phyloP scores from a whole-genome alignment of 306 rosid species.

The Castanea sativa region DNA sequence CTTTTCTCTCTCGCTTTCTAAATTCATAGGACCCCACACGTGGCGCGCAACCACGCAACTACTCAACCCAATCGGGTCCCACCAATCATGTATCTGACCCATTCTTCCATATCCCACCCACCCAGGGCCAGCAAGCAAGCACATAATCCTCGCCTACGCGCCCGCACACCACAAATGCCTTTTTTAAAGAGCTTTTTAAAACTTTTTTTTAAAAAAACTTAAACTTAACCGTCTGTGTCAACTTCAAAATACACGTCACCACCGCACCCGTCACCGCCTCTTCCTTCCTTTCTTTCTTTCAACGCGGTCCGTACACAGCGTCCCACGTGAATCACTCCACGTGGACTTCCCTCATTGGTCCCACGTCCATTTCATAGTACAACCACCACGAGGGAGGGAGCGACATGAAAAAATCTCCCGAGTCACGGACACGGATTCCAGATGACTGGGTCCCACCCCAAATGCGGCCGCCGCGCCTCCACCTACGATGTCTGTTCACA shows the following conservation, averaged over 20 bases:
- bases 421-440: conserved; percentile 5
- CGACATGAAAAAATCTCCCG: background rate
- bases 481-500: background rate
- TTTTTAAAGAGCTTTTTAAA: too few species aligned
- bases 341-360: background rate
- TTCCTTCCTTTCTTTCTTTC: too few species aligned
- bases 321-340: conserved; percentile 9
- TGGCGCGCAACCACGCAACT: background rate
- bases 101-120: background rate
- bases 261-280: conserved; percentile 4
- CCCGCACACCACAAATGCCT: background rate
- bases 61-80: background rate
- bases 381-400: conserved; percentile 1
- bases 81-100: background rate
- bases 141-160: conserved; percentile 4
- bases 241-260: conserved; percentile 11
- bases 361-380: conserved; percentile 7
- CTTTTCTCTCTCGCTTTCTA: background rate
- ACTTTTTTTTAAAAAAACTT: too few species aligned
- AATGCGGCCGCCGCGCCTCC: conserved; percentile 31
- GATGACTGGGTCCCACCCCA: conserved; percentile 4
- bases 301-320: background rate
- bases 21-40: background rate
- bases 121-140: background rate
- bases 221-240: background rate